A percentile compares a stretch with the other conserved stretches of the same genome.
Conservation (phyloP, 2,329 filamentous ascomycete species). For the Phialemoniopsis sp. region DNA sequence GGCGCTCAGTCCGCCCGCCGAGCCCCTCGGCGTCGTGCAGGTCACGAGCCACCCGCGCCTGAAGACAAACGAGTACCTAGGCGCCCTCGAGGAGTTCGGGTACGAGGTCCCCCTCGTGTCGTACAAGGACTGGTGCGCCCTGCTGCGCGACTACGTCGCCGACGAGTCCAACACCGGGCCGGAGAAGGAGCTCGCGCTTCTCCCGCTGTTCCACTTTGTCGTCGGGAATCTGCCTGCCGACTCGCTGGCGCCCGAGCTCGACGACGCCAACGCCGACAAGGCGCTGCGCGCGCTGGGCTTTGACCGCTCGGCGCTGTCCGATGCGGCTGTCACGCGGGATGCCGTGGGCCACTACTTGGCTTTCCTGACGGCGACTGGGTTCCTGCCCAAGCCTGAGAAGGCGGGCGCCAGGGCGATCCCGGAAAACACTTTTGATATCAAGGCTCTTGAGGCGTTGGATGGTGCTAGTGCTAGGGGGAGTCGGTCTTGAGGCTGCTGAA, state of each 20-base stretch:
- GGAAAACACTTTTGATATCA: too few relatives aligned
- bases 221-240: conserved; percentile 65
- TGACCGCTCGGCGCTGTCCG: too few relatives aligned
- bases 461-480: too few relatives aligned
- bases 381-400: too few relatives aligned
- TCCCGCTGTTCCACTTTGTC: conserved; percentile 73
- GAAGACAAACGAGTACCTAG: conserved; percentile 74
- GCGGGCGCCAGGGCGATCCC: too few relatives aligned
- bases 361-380: too few relatives aligned
- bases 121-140: conserved; percentile 65
- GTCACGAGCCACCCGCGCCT: conserved; percentile 77
- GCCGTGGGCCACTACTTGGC: too few relatives aligned
- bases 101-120: conserved; percentile 63
- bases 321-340: too few relatives aligned
- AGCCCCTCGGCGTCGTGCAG: conserved; percentile 59
- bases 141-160: conserved; percentile 65
- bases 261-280: conserved; percentile 64
- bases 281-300: conserved; percentile 36
- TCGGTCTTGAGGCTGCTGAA: too few relatives aligned
- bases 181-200: conserved; percentile 63
- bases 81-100: conserved; percentile 65
- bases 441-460: too few relatives aligned
- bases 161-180: conserved; percentile 43
- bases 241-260: conserved; percentile 69
- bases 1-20: conserved; percentile 56